phyloP scores from a whole-genome alignment of 345 rosid genomes.

The Salix koriyanagi region DNA sequence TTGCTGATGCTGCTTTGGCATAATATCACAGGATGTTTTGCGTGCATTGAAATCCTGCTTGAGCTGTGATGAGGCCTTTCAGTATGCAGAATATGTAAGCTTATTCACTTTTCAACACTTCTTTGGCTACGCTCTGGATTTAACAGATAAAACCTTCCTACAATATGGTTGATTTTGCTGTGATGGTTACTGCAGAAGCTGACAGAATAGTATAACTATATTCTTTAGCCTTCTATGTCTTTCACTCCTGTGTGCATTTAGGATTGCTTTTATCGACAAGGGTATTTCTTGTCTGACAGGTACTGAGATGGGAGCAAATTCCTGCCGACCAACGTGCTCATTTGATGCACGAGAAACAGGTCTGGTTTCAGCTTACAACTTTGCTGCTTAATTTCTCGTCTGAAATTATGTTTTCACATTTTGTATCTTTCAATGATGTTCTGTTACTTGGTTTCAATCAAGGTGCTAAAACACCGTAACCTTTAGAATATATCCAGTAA shows the following conservation, averaged over 20 bases:
- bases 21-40: conserved; percentile 57
- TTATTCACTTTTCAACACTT: conserved; percentile 2
- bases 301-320: conserved; percentile 84
- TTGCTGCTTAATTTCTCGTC: not conserved
- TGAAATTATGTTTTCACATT: not conserved
- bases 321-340: conserved; percentile 87
- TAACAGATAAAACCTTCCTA: not conserved
- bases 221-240: not conserved
- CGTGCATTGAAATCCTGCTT: conserved; percentile 58
- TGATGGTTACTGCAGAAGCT: not conserved
- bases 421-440: not conserved
- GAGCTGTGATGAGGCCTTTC: conserved; percentile 61
- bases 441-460: not conserved
- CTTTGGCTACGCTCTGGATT: not conserved
- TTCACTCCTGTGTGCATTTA: not conserved
- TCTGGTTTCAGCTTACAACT: conserved; percentile 12
- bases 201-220: not conserved
- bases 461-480: not conserved
- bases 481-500: not conserved
- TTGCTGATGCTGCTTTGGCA: not conserved
- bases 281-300: conserved; percentile 29
- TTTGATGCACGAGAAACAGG: conserved; percentile 89
- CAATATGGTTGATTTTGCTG: not conserved
- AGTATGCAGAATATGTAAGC: conserved; percentile 86
- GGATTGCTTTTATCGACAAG: not conserved